Evolutionary conservation across 2,329 filamentous ascomycete species (phyloP), one percentile per base, ranked within the genome.

Genomic region (Davidsoniella virescens): DNA sequence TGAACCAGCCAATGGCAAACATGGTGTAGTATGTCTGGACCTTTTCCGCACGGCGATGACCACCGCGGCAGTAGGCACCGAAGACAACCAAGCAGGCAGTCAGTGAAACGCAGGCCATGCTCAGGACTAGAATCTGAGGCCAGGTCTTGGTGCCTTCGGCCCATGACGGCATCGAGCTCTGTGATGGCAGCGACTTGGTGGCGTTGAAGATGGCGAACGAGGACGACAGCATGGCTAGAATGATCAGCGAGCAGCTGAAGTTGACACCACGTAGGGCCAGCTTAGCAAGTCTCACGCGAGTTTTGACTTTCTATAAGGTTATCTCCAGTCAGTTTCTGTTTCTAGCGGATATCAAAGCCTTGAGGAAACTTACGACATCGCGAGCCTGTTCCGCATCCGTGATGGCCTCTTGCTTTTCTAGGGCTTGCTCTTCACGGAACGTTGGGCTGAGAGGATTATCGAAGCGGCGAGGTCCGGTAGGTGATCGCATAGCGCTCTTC

Each of bases 171-270:
- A 94, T 77, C 54, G 76, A 78, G 69, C 86, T 94, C 56, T 90
- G 78, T 12, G 77, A 61, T 33, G 87, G 78, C 2, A 98, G 71
- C 14, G 67, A 49, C 62, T 77, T 85, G 53, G 92, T 95, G 46
- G 87, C 76, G 64, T 92, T 87, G 77, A 98, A 98, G 64, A 98
- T 88, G 57, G 80, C 70, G 61, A 98, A 85, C 3, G 86, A 87
- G n/a, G 86, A 77, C 12, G 84, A 80, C 49, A 98, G 70, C 77
- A 98, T 90, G 55, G 87, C 73, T 52, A 98, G 75, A 56, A 98
- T 86, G 62, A 98, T 95, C 54, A 96, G 73, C 64, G 85, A 90
- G 72, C 92, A 98, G 65, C 86, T 87, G 66, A 98, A 96, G 73
- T 90, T 95, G 67, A 96, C 84, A 51, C 87, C 83, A 56, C 92